phyloP scores from a whole-genome alignment of 352 stramenopile species.

The Pythium sukuiense region DNA sequence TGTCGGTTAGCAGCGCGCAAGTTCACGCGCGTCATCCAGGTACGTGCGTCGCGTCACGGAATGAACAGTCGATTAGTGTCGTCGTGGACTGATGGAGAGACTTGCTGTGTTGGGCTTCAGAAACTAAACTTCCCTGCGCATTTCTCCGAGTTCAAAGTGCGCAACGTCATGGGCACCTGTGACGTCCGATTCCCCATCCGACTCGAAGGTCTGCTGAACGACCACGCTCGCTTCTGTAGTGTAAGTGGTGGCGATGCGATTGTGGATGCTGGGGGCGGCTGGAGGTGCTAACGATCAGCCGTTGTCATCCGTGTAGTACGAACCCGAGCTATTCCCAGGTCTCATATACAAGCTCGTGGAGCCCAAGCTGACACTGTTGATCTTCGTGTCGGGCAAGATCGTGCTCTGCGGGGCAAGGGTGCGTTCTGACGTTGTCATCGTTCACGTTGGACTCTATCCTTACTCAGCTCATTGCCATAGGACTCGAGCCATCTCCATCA shows the following conservation, averaged over 20 bases:
- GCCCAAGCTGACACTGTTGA: slow-evolving; percentile 98
- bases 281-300: neutral
- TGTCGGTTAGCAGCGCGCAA: slow-evolving; percentile 82
- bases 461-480: slow-evolving; percentile 3
- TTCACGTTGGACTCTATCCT: neutral
- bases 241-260: slow-evolving; percentile 40
- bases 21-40: slow-evolving; percentile 86
- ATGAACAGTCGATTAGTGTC: neutral
- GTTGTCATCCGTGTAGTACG: slow-evolving; percentile 68
- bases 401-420: slow-evolving; percentile 88
- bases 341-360: slow-evolving; percentile 98
- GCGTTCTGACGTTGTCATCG: neutral
- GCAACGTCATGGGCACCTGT: slow-evolving; percentile 98
- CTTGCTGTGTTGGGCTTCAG: slow-evolving; percentile 27
- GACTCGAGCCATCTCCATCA: slow-evolving; percentile 47
- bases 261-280: neutral
- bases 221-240: slow-evolving; percentile 94
- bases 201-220: slow-evolving; percentile 97
- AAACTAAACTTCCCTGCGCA: slow-evolving; percentile 88
- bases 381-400: slow-evolving; percentile 99
- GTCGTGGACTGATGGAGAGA: neutral
- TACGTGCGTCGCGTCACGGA: slow-evolving; percentile 14
- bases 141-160: slow-evolving; percentile 91
- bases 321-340: slow-evolving; percentile 99
- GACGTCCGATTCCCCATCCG: slow-evolving; percentile 98